Conservation (phyloP, 345 rosid species). For the Adansonia digitata region DNA sequence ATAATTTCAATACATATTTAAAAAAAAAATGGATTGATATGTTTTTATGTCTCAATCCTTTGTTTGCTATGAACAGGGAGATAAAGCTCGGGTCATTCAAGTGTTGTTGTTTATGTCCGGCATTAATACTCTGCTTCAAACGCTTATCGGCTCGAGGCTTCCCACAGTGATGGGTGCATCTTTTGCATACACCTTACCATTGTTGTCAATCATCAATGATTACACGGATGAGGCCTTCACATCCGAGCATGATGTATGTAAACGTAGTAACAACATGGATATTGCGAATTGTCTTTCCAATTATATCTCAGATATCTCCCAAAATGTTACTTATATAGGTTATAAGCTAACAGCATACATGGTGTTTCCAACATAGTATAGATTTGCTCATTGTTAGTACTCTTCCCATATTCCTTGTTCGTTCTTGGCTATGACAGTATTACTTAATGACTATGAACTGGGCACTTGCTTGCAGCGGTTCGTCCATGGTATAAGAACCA, state of each 20-base stretch:
- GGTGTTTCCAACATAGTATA: no score
- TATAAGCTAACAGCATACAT: no score
- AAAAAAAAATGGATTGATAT: neutral
- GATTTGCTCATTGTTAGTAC: no score
- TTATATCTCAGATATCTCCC: no score
- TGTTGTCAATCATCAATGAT: neutral
- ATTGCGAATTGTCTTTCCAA: no score
- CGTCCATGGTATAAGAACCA: neutral
- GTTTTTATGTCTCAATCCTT: constrained; percentile 12
- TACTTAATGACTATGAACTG: neutral
- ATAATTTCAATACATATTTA: neutral
- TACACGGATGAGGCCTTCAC: neutral
- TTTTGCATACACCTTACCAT: neutral
- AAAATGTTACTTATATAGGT: no score
- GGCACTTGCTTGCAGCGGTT: neutral
- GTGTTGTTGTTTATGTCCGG: constrained; percentile 16
- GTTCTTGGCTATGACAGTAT: no score
- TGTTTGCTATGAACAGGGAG: constrained; percentile 49
- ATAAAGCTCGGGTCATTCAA: constrained; percentile 81
- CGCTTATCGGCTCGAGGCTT: neutral
- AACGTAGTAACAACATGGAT: no score
- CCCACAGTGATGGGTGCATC: neutral
- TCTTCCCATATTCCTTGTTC: no score
- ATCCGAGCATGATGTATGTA: neutral
- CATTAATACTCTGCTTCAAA: neutral